These are phyloP conservation scores for Neospermospora avenae DNA, from an alignment of 2,329 filamentous ascomycete species.

Conservation along the genomic window DNA sequence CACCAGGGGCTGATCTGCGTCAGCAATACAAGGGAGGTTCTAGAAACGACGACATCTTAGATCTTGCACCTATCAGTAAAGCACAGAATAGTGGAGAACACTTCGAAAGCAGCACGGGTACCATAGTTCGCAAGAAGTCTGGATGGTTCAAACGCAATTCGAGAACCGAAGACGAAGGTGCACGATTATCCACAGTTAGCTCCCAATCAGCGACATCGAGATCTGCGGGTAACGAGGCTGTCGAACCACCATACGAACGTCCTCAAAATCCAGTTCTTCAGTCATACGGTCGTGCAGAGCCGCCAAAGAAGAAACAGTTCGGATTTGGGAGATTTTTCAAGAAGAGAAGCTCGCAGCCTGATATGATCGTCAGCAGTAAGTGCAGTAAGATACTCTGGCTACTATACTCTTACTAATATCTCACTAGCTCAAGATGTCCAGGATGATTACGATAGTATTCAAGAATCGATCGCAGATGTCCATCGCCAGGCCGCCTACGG, in stretches of 20 bases:
- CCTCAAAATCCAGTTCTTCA: constrained; percentile 15
- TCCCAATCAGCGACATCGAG: constrained; percentile 16
- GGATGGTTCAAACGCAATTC: constrained; percentile 35
- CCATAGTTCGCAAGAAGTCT: constrained; percentile 31
- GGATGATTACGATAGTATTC: constrained; percentile 28
- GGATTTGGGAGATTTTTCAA: constrained; percentile 33
- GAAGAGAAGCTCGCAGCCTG: constrained; percentile 25
- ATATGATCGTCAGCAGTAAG: constrained; percentile 33
- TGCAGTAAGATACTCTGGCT: neutral
- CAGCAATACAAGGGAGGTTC: constrained; percentile 23
- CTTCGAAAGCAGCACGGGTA: constrained; percentile 26
- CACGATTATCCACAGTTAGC: constrained; percentile 15
- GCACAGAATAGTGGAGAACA: constrained; percentile 11
- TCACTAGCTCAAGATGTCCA: constrained; percentile 27
- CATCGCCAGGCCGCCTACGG: constrained; percentile 29
- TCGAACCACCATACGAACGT: constrained; percentile 9
- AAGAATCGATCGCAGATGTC: constrained; percentile 26
- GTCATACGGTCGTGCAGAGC: neutral
- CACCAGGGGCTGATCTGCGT: constrained; percentile 21
- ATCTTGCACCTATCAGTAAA: constrained; percentile 25
- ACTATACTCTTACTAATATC: constrained; percentile 11
- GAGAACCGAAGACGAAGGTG: constrained; percentile 26
- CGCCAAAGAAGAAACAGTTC: constrained; percentile 32
- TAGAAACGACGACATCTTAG: constrained; percentile 10
- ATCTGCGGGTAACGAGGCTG: constrained; percentile 17